These are phyloP conservation scores for Ogataea paradorogensis DNA, from an alignment of 805 yeast genomes.

Conservation along the genomic window DNA sequence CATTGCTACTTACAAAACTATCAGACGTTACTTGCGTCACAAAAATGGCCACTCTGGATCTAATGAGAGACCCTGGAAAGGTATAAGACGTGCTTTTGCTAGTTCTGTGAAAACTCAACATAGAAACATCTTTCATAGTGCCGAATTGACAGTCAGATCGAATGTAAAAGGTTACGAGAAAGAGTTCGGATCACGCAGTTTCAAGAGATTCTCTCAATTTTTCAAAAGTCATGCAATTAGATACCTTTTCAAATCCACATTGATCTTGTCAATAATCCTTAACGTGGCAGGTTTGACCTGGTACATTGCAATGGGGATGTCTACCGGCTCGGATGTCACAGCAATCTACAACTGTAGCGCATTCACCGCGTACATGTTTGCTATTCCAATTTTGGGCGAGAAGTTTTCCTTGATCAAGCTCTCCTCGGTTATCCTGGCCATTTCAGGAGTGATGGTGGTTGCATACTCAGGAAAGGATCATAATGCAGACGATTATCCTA, in stretches of 20 bases:
- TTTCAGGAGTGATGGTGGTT: conserved; percentile 72
- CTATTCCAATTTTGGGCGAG: conserved; percentile 71
- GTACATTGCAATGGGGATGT: conserved; percentile 79
- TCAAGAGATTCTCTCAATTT: conserved; percentile 33
- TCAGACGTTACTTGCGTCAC: conserved; percentile 25
- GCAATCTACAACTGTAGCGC: conserved; percentile 91
- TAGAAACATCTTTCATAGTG: conserved; percentile 38
- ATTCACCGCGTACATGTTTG: conserved; percentile 81
- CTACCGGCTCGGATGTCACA: conserved; percentile 82
- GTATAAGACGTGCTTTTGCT: conserved; percentile 30
- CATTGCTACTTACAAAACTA: conserved; percentile 47
- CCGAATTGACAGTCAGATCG: conserved; percentile 32
- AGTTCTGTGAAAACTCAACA: conserved; percentile 44
- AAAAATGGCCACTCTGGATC: conserved; percentile 17
- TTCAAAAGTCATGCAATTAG: conserved; percentile 43
- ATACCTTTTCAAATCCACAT: conserved; percentile 44
- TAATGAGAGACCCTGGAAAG: conserved; percentile 31
- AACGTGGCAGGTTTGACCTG: conserved; percentile 79
- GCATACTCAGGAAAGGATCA: conserved; percentile 56
- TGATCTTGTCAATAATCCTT: conserved; percentile 52
- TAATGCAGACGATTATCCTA: conserved; percentile 42
- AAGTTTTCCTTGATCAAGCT: conserved; percentile 60
- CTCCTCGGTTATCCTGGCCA: conserved; percentile 65
- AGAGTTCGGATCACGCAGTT: conserved; percentile 30
- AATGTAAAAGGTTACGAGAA: conserved; percentile 32